phyloP scores from a whole-genome alignment of 306 rosid genomes.

The Prunus mume region DNA sequence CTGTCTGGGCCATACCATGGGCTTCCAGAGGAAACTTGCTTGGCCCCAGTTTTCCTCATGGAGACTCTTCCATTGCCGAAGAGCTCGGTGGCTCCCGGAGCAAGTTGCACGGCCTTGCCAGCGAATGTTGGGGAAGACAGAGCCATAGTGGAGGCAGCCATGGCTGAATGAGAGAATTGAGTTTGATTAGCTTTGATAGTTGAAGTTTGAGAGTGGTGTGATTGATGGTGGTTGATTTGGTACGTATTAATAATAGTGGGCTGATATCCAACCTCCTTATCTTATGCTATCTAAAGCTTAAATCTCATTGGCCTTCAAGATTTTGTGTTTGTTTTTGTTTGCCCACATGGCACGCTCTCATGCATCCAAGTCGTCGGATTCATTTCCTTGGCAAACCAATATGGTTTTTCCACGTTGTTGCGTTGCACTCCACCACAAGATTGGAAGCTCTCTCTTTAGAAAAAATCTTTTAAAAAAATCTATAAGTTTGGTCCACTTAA shows the following conservation, averaged over 20 bases:
- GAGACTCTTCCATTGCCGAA: constrained; percentile 35
- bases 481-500: not conserved
- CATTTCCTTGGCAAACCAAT: not conserved
- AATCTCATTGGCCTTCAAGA: constrained; percentile 29
- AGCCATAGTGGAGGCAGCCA: constrained; percentile 88
- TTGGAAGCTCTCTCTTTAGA: not conserved
- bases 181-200: not conserved
- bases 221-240: not conserved
- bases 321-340: constrained; percentile 7
- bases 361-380: constrained; percentile 8
- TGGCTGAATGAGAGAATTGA: constrained; percentile 7
- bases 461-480: not conserved
- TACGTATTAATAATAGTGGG: constrained; percentile 4
- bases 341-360: constrained; percentile 29
- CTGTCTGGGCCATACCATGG: constrained; percentile 93
- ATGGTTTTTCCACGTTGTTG: not conserved
- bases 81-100: constrained; percentile 38
- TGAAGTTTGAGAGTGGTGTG: not conserved
- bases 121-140: constrained; percentile 72
- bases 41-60: constrained; percentile 57
- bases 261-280: constrained; percentile 26
- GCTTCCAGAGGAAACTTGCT: constrained; percentile 53
- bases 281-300: constrained; percentile 28
- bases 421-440: not conserved
- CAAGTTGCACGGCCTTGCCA: constrained; percentile 58